phyloP scores from a whole-genome alignment of 2,329 filamentous ascomycete genomes.

The Amphichorda felina region DNA sequence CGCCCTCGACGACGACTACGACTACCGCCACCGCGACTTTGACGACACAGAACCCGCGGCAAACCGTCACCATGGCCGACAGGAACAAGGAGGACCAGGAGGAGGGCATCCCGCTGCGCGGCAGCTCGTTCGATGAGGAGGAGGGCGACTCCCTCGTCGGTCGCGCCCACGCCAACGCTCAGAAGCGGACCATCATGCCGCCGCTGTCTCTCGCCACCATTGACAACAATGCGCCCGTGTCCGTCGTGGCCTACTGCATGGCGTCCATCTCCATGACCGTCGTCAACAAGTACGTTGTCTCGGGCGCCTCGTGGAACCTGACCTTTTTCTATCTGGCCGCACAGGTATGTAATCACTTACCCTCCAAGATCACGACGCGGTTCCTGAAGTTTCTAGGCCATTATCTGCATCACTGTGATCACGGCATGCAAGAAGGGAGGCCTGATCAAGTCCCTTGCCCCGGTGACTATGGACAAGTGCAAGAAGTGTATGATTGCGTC shows the following conservation, averaged over 20 bases:
- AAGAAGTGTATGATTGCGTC: slow-evolving; percentile 84
- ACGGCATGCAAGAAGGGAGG: slow-evolving; percentile 69
- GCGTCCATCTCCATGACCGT: slow-evolving; percentile 99
- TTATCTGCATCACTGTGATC: slow-evolving; percentile 82
- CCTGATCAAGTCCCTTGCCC: slow-evolving; percentile 69
- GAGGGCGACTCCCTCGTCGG: slow-evolving; percentile 39
- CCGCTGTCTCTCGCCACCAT: slow-evolving; percentile 30
- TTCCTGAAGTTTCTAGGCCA: slow-evolving; percentile 44
- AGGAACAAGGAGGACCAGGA: slow-evolving; percentile 76
- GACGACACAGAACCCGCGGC: too few species aligned
- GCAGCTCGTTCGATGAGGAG: slow-evolving; percentile 35
- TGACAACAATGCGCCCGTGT: slow-evolving; percentile 65
- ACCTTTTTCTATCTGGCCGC: slow-evolving; percentile 91
- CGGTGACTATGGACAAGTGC: slow-evolving; percentile 78
- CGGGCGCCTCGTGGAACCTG: slow-evolving; percentile 81
- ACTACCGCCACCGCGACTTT: too few species aligned
- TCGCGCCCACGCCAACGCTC: slow-evolving; percentile 8
- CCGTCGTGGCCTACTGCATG: slow-evolving; percentile 82
- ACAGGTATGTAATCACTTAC: slow-evolving; percentile 70
- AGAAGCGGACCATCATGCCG: slow-evolving; percentile 8
- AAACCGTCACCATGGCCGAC: slow-evolving; percentile 68
- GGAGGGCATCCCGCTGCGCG: slow-evolving; percentile 55
- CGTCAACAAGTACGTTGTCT: slow-evolving; percentile 98
- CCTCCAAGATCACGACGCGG: too few species aligned
- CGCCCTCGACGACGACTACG: too few species aligned